These are phyloP conservation scores for peach (Prunus persica) DNA, from an alignment of 306 rosid species.

Conservation along the genomic window DNA sequence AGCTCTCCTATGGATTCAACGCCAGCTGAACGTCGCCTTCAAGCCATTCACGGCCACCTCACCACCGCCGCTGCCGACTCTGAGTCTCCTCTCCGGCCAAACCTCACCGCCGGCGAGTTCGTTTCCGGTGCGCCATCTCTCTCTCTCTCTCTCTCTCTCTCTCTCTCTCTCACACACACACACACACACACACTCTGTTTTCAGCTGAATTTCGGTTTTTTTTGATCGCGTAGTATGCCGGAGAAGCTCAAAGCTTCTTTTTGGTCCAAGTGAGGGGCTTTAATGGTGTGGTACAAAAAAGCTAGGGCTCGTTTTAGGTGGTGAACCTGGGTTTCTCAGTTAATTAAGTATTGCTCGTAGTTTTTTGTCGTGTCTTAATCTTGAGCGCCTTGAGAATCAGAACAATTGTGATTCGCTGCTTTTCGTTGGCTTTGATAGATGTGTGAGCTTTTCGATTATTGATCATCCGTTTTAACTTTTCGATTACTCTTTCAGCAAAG, in stretches of 20 bases:
- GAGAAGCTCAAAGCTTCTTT: neutral
- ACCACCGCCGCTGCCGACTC: slow-evolving; percentile 39
- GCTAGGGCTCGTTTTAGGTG: neutral
- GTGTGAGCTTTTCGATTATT: neutral
- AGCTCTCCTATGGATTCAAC: slow-evolving; percentile 53
- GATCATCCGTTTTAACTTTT: neutral
- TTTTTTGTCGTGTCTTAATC: neutral
- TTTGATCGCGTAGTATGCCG: neutral
- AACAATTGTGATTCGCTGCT: neutral
- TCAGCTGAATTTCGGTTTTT: neutral
- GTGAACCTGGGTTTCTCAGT: neutral
- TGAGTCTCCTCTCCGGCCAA: slow-evolving; percentile 46
- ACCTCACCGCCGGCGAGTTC: slow-evolving; percentile 76
- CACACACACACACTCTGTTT: neutral
- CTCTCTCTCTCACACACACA: neutral
- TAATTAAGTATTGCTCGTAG: neutral
- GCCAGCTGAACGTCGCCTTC: slow-evolving; percentile 69
- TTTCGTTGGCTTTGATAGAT: neutral
- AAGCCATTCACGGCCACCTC: slow-evolving; percentile 60
- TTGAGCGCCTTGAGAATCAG: neutral
- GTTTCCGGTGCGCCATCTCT: slow-evolving; percentile 45
- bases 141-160: slow-evolving; percentile 12
- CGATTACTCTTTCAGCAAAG: neutral
- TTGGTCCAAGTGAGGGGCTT: neutral
- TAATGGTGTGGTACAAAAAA: neutral